Conservation (phyloP, 805 yeast species). For the Candida ficus region DNA sequence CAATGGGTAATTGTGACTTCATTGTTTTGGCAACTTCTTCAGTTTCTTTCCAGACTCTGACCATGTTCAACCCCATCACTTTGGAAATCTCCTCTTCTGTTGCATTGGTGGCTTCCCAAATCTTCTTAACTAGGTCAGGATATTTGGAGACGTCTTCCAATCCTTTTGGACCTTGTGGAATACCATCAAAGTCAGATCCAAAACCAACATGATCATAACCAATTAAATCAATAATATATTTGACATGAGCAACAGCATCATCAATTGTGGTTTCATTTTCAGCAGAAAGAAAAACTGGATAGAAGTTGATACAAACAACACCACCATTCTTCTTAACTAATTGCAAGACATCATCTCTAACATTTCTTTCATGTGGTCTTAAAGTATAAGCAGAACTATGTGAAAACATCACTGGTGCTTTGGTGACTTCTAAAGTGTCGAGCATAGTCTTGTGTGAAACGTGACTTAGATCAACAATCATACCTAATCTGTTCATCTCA, state of each 20-base stretch:
- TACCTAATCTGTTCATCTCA: conserved; percentile 47
- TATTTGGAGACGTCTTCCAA: conserved; percentile 53
- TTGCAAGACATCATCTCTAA: conserved; percentile 40
- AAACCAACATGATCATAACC: conserved; percentile 50
- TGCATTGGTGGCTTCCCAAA: conserved; percentile 33
- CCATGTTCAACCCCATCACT: conserved; percentile 41
- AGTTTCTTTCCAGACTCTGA: conserved; percentile 42
- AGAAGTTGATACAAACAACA: conserved; percentile 43
- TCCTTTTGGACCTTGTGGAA: conserved; percentile 43
- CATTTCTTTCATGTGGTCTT: conserved; percentile 41
- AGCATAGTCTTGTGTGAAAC: conserved; percentile 44
- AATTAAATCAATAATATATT: conserved; percentile 36
- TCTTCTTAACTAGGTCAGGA: conserved; percentile 39
- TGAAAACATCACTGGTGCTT: conserved; percentile 45
- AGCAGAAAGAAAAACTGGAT: conserved; percentile 32
- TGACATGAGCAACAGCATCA: conserved; percentile 42
- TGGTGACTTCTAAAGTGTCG: conserved; percentile 35
- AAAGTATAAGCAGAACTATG: conserved; percentile 40
- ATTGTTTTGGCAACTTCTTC: conserved; percentile 28
- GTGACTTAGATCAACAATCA: conserved; percentile 48
- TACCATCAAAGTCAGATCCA: conserved; percentile 52
- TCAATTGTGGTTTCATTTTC: conserved; percentile 32
- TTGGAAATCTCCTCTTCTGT: conserved; percentile 37
- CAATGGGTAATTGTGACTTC: conserved; percentile 26
- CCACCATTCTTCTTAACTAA: conserved; percentile 38